Conservation (phyloP, 2,329 filamentous ascomycete genomes). For the Sporothrix variecibatus region DNA sequence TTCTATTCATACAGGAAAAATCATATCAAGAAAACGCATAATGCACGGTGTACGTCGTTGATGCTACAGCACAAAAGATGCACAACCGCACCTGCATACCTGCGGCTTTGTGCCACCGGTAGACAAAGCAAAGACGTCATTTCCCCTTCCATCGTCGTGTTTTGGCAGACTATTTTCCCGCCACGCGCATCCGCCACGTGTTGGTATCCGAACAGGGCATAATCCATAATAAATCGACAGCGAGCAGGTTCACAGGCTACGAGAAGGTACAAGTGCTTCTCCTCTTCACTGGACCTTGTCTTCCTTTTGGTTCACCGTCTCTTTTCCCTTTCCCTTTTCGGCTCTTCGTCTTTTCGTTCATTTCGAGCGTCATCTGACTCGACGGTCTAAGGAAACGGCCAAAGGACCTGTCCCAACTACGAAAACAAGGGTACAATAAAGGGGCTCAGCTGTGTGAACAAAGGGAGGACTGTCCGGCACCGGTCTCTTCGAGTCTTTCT, state of each 20-base stretch:
- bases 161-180: background rate
- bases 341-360: background rate
- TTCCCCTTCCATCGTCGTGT: background rate
- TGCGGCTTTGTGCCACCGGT: background rate
- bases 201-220: background rate
- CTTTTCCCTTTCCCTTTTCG: background rate
- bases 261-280: conserved; percentile 4
- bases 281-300: background rate
- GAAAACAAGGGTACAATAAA: background rate
- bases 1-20: background rate
- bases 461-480: background rate
- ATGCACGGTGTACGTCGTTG: background rate
- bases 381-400: background rate
- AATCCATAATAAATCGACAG: background rate
- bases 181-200: conserved; percentile 2
- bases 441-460: conserved; percentile 2
- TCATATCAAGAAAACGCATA: background rate
- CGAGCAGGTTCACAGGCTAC: background rate
- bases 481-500: background rate
- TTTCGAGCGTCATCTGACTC: conserved; percentile 10
- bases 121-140: conserved; percentile 15
- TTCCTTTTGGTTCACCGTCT: background rate
- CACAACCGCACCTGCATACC: background rate
- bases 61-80: background rate
- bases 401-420: background rate